Base-by-base conservation (phyloP, 257 asterid genomes). In the Agastache rugosa region DNA sequence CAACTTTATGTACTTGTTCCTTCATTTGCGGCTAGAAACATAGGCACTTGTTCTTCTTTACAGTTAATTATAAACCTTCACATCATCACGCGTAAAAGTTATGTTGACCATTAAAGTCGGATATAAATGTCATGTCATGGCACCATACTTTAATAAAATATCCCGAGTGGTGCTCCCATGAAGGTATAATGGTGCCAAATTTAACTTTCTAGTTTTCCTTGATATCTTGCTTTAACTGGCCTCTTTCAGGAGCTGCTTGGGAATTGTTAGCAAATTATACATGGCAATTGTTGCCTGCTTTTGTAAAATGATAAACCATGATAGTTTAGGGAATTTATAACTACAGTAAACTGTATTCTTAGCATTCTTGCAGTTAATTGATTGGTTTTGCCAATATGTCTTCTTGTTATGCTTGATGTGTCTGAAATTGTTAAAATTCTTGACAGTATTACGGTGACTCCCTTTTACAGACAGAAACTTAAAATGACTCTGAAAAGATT, bases 321-420 rank as follows among this genome's bases (percentile, higher is more conserved):
- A 7, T 29, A 44, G 31, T 15, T 20, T 7, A 15, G 1, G 27
- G 25, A 20, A 20, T 50, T 50, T 51, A 35, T 35, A 44, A 35
- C 29, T 11, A 37, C 15, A 10, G 3, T 8, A 6, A 2, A 50
- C 1, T 23, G 25, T 60, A 29, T 8, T 31, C 35, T 6, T 58
- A 27, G 23, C 45, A 27, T 7, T 31, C 39, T 7, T 44, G 27
- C 20, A 42, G 69, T 44, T 59, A 29, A 25, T 60, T 42, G 65
- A 25, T 25, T 47, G 16, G 3, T 27, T 11, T 44, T 72, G 63
- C 23, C 59, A 11, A 41, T 41, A 55, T 34, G 22, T 59, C 22
- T 15, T 61, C 22, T 31, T 17, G 22, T 73, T 16, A 47, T 44
- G 59, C 35, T 59, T 31, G 76, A 58, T 16, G 25, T 58, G 60